Percentiles rank a stretch among this genome's conserved stretches.
These are phyloP conservation scores for Kwoniella shivajii DNA, from an alignment of 1,284 basidiomycete species.

Conservation along the genomic window DNA sequence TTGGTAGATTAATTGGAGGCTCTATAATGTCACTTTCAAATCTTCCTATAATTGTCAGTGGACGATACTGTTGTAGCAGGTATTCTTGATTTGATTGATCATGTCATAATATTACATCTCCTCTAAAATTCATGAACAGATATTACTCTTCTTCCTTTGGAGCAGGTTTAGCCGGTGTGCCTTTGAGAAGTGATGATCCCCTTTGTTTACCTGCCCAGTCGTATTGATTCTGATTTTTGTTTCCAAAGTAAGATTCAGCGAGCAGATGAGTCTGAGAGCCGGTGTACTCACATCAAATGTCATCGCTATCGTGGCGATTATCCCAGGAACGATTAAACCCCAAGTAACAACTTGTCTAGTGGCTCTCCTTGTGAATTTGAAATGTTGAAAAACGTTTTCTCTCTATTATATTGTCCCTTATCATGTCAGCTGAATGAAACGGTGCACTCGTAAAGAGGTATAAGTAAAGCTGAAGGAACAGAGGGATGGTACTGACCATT, in stretches of 20 bases:
- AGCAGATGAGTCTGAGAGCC: background rate
- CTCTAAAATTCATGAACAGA: background rate
- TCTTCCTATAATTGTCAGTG: background rate
- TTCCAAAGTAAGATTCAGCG: conserved; percentile 3
- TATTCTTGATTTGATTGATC: background rate
- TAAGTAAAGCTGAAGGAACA: too few relatives aligned
- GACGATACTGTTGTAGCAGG: background rate
- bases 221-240: conserved; percentile 31
- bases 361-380: conserved; percentile 72
- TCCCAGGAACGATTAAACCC: conserved; percentile 46
- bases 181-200: conserved; percentile 35
- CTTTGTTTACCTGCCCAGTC: conserved; percentile 50
- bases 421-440: background rate
- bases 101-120: conserved; percentile 11
- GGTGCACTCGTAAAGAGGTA: background rate
- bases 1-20: conserved; percentile 72
- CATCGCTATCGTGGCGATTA: conserved; percentile 32
- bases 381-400: conserved; percentile 75
- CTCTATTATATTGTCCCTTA: conserved; percentile 58
- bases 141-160: conserved; percentile 21
- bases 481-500: conserved; percentile 63
- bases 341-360: conserved; percentile 42
- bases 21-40: background rate
- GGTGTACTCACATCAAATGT: conserved; percentile 43
- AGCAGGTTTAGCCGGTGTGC: conserved; percentile 24